A percentile compares a stretch with the other conserved stretches of the same genome.
phyloP scores from a whole-genome alignment of 2,329 filamentous ascomycete genomes.

The Gliomastix tumulicola region DNA sequence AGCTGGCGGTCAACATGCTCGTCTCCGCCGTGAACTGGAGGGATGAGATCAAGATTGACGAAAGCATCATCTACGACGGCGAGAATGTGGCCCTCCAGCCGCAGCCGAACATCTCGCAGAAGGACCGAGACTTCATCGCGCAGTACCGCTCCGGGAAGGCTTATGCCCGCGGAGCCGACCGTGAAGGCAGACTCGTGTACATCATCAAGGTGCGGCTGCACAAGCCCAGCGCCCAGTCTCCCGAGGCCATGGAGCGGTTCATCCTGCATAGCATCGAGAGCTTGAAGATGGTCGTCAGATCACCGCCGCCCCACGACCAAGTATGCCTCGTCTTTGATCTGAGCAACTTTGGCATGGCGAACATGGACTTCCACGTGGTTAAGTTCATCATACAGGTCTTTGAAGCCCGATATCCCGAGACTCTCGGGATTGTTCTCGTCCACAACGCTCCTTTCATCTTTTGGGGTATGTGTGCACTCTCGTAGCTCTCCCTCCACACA shows the following conservation, averaged over 20 bases:
- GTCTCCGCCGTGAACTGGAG: constrained; percentile 29
- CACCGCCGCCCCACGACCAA: constrained; percentile 6
- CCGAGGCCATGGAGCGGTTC: constrained; percentile 25
- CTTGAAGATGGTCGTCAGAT: constrained; percentile 16
- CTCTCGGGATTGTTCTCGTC: constrained; percentile 61
- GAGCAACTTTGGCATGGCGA: constrained; percentile 61
- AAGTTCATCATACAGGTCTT: constrained; percentile 78
- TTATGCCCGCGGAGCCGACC: constrained; percentile 27
- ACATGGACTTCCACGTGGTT: constrained; percentile 71
- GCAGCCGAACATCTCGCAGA: constrained; percentile 8
- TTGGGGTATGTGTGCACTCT: constrained; percentile 20
- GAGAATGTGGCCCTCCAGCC: constrained; percentile 19
- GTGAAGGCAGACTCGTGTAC: constrained; percentile 23
- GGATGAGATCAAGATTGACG: constrained; percentile 20
- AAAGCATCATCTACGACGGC: constrained; percentile 21
- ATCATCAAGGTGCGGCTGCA: constrained; percentile 25
- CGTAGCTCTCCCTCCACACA: background rate
- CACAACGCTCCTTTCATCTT: constrained; percentile 74
- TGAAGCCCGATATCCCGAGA: constrained; percentile 73
- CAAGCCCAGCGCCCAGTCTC: constrained; percentile 19
- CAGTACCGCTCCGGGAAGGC: constrained; percentile 29
- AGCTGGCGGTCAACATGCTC: constrained; percentile 29
- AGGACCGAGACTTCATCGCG: constrained; percentile 24
- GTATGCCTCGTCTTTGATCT: constrained; percentile 59
- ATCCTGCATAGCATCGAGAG: constrained; percentile 32